Evolutionary conservation across 306 rosid species (phyloP), one percentile per base, ranked within the genome.

Genomic region (Casuarina equisetifolia): DNA sequence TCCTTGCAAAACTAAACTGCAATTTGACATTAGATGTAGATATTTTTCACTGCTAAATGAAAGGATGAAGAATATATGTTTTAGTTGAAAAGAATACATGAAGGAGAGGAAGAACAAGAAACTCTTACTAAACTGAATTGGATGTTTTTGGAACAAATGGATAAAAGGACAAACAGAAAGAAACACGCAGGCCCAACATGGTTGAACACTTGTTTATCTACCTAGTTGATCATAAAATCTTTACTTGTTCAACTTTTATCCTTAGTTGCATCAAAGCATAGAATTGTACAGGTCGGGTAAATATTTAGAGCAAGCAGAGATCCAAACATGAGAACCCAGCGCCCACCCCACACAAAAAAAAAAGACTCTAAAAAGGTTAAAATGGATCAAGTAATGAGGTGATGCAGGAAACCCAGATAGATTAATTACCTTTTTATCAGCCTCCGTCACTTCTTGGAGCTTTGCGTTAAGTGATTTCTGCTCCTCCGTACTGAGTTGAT

Each of bases 401-500:
- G 53, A 62, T 45, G 79, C 40, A 39, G 70, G 25, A 74, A 70
- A 69, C 19, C 43, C 53, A 74, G 76, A 82, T 53, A 70, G 69
- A 76, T 44, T 52, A 83, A 70, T 64, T 76, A 77, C 99, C 98
- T 89, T 96, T 82, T 90, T 90, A 85, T 84, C 97, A 43, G 98
- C 98, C 78, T 91, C 97, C 42, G 94, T 80, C 42, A 96, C 99
- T 63, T 96, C 99, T 82, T 90, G 87, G 73, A 90, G 86, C 83
- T 89, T 96, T 58, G 83, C 79, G 79, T 84, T 90, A 53, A 93
- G 88, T 15, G 92, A 82, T 78, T 85, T 85, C 85, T 90, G 96
- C 90, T 96, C 98, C 74, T 89, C 98, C 48, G 91, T 88, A 88
- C 98, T 90, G 68, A 93, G 87, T 83, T 96, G 99, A 76, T 81